Conservation (phyloP, 2,329 filamentous ascomycete species). For the Ceratocystis huliohia region DNA sequence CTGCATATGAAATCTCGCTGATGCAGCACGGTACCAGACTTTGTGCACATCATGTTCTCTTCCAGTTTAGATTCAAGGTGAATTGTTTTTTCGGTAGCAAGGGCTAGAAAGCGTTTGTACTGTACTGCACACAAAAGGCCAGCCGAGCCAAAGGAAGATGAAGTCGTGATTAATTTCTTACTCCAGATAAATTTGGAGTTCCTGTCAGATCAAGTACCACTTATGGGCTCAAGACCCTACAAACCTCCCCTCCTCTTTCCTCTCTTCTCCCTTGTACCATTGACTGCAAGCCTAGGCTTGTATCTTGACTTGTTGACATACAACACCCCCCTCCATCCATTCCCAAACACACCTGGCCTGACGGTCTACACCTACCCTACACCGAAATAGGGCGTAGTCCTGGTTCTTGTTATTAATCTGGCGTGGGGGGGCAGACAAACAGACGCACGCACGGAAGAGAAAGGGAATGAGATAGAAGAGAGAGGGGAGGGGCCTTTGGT, state of each 20-base stretch:
- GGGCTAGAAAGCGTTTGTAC: background rate
- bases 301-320: background rate
- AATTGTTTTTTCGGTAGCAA: background rate
- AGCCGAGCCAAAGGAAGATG: background rate
- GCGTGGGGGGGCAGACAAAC: background rate
- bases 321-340: background rate
- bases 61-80: conserved; percentile 3
- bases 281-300: background rate
- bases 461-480: background rate
- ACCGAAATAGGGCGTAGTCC: background rate
- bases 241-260: background rate
- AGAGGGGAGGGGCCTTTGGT: background rate
- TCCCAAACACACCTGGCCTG: background rate
- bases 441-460: background rate
- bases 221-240: background rate
- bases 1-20: conserved; percentile 5
- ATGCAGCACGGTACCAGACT: conserved; percentile 1
- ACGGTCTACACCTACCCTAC: background rate
- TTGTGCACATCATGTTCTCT: conserved; percentile 8
- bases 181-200: background rate
- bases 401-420: conserved; percentile 6
- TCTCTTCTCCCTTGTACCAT: background rate
- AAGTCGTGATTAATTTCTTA: background rate
- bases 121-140: background rate
- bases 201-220: background rate